Conservation (phyloP, 371 early-diverging fungal genomes). For the Neoconidiobolus thromboides region DNA sequence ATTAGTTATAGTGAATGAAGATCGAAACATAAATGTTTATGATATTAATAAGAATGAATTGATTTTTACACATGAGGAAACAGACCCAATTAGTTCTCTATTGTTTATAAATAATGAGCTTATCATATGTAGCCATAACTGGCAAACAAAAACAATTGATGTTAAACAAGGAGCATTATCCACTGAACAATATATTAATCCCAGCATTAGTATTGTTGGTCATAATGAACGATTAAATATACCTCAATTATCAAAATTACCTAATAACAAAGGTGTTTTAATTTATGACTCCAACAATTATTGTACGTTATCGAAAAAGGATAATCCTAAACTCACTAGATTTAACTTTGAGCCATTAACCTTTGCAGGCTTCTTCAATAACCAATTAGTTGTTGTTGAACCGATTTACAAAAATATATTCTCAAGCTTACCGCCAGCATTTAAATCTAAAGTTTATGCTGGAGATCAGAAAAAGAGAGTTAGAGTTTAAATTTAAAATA, state of each 20-base stretch:
- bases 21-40: too few species aligned
- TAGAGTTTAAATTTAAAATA: neutral
- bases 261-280: neutral
- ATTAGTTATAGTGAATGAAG: too few species aligned
- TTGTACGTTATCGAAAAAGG: neutral
- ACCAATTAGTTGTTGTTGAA: slow-evolving; percentile 1
- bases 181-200: slow-evolving; percentile 23
- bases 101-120: too few species aligned
- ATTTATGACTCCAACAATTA: neutral
- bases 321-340: neutral
- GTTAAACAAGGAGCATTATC: too few species aligned
- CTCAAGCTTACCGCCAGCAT: neutral
- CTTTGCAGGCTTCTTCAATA: neutral
- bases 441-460: neutral
- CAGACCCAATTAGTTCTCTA: too few species aligned
- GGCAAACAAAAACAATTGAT: too few species aligned
- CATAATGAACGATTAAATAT: neutral
- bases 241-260: neutral
- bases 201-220: slow-evolving; percentile 34
- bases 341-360: neutral
- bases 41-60: too few species aligned
- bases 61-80: too few species aligned
- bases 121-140: too few species aligned
- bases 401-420: neutral
- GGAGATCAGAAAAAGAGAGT: neutral